phyloP scores from a whole-genome alignment of 2,329 filamentous ascomycete species.

The Sclerotinia glacialis region DNA sequence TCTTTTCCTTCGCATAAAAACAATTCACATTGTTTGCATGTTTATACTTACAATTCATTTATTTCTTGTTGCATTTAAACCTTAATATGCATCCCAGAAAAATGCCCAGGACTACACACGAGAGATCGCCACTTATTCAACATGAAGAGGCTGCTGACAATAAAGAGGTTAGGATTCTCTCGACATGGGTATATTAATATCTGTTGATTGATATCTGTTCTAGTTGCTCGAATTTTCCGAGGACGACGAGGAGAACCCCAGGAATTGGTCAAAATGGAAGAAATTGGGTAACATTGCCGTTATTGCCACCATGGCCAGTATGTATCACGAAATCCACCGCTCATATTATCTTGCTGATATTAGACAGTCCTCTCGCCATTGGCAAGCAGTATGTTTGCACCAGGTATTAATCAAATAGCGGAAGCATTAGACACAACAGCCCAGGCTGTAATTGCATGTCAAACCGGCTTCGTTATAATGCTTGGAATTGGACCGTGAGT shows the following conservation, averaged over 20 bases:
- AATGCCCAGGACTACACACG: constrained; percentile 13
- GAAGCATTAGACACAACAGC: constrained; percentile 21
- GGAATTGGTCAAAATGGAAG: constrained; percentile 32
- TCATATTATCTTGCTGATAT: not conserved
- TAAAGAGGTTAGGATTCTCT: constrained; percentile 3
- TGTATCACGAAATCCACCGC: constrained; percentile 7
- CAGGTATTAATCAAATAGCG: constrained; percentile 48
- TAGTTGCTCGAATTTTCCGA: constrained; percentile 24
- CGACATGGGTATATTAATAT: not conserved
- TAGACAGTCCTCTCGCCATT: constrained; percentile 31
- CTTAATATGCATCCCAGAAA: no score
- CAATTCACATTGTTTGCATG: not conserved
- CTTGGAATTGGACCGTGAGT: constrained; percentile 23
- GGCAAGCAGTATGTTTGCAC: constrained; percentile 47
- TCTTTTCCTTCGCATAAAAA: not conserved
- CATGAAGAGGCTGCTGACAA: constrained; percentile 21
- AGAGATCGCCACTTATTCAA: constrained; percentile 28
- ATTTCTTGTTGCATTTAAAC: not conserved
- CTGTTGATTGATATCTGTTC: not conserved
- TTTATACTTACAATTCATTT: not conserved
- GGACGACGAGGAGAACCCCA: constrained; percentile 32
- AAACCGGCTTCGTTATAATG: constrained; percentile 32
- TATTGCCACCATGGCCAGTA: constrained; percentile 34
- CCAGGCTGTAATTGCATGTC: constrained; percentile 52
- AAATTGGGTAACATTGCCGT: constrained; percentile 34